phyloP scores from a whole-genome alignment of 352 stramenopile genomes.

The Phytophthora hibernalis region DNA sequence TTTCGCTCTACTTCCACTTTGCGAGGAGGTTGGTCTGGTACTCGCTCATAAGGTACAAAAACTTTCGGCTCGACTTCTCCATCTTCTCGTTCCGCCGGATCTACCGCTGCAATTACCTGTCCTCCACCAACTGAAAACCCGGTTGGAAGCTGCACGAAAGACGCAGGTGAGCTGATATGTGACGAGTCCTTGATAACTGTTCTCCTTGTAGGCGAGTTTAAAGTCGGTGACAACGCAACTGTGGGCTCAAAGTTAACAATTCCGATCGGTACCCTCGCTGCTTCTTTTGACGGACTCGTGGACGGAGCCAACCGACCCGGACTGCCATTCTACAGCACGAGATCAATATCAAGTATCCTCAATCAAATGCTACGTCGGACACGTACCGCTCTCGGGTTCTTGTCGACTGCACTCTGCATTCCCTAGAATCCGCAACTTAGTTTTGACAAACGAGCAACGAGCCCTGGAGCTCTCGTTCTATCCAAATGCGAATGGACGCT shows the following conservation, averaged over 20 bases:
- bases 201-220: slow-evolving; percentile 39
- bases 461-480: slow-evolving; percentile 2
- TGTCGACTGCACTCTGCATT: slow-evolving; percentile 4
- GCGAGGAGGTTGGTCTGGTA: slow-evolving; percentile 55
- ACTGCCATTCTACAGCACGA: slow-evolving; percentile 25
- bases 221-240: slow-evolving; percentile 16
- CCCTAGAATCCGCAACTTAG: not conserved
- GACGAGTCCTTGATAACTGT: slow-evolving; percentile 48
- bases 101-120: slow-evolving; percentile 45
- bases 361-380: not conserved
- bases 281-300: slow-evolving; percentile 62
- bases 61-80: slow-evolving; percentile 78
- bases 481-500: slow-evolving; percentile 30
- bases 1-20: slow-evolving; percentile 80
- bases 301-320: slow-evolving; percentile 53
- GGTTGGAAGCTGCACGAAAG: slow-evolving; percentile 44
- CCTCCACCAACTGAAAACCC: slow-evolving; percentile 62
- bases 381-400: slow-evolving; percentile 22
- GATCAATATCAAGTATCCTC: not conserved
- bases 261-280: slow-evolving; percentile 36
- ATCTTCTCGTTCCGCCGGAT: slow-evolving; percentile 52
- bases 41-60: slow-evolving; percentile 73
- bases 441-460: not conserved
- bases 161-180: slow-evolving; percentile 44
- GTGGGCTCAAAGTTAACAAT: slow-evolving; percentile 72